Base-by-base conservation (phyloP, 2,329 filamentous ascomycete species). In the Zymoseptoria crescenta region DNA sequence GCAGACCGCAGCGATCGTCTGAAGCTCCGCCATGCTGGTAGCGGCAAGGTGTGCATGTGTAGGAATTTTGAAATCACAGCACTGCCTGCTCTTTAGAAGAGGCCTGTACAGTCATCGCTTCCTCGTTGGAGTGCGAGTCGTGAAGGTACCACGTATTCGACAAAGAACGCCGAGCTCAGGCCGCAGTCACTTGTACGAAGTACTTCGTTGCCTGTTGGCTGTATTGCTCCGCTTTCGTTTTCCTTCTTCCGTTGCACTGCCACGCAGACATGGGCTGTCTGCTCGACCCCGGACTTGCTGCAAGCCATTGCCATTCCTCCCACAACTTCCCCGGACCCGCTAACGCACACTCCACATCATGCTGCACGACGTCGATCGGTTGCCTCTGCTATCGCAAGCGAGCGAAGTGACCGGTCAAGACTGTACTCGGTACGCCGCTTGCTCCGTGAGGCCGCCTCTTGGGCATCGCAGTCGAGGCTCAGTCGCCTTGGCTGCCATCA, bases 1-100 rank as follows among this genome's bases (percentile, higher is more conserved):
- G 24, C 61, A 56, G 9, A 61, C 59, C 16, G 64, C 64, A 8
- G 63, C 61, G 41, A 61, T 52, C 6, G 64, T 62, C 52, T 65
- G 63, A 29, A 63, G 52, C 28, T 65, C 63, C 20, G 63, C 62
- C 59, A 63, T 58, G 16, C 13, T 5, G 9, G 20, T 24, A 8
- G 55, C n/a, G 13, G 35, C 19, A 57, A 57, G 27, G 20, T 35
- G 13, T 30, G 49, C 29, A 35, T 52, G 35, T 50, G 30, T n/a
- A 30, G 49, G 50, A 35, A 20, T 21, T 8, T 20, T 35, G 41
- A 8, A 41, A 57, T 49, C 19, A 20, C 29, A 53, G 49, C 49
- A 57, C 27, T 41, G 50, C 28, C 55, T 27, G 27, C 24, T 19
- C 45, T 45, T 16, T 45, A 52, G 16, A 28, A 41, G 45, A 48